These are phyloP conservation scores for Gastroboletus turbinatus DNA, from an alignment of 1,284 basidiomycete species.

Conservation along the genomic window DNA sequence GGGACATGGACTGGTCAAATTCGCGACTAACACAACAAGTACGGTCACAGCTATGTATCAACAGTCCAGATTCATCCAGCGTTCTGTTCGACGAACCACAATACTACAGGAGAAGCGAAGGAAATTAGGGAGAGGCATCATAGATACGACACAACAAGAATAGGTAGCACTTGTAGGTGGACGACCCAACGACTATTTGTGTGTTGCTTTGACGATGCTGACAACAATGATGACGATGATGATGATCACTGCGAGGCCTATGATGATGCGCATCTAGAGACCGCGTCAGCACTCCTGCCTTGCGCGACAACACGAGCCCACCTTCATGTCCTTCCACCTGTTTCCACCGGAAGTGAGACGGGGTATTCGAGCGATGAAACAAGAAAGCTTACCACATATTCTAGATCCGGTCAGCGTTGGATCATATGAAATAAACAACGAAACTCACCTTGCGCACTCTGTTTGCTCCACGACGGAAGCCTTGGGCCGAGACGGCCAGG, in stretches of 20 bases:
- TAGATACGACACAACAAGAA: conserved; percentile 38
- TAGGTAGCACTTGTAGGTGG: conserved; percentile 8
- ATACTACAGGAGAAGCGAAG: conserved; percentile 17
- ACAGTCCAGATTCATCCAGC: conserved; percentile 23
- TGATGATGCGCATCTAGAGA: conserved; percentile 83
- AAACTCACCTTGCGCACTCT: conserved; percentile 91
- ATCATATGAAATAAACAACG: conserved; percentile 19
- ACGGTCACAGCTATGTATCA: conserved; percentile 24
- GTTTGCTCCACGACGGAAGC: conserved; percentile 96
- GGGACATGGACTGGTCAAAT: background rate
- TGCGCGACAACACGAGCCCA: conserved; percentile 32
- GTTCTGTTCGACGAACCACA: conserved; percentile 16
- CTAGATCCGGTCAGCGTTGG: conserved; percentile 38
- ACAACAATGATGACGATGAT: conserved; percentile 94
- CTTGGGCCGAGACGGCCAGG: conserved; percentile 97
- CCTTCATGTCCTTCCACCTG: conserved; percentile 99
- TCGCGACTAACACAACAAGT: conserved; percentile 27
- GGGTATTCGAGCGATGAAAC: background rate
- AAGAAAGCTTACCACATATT: conserved; percentile 76
- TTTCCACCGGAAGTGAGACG: conserved; percentile 11
- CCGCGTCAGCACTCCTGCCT: conserved; percentile 7
- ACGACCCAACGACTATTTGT: conserved; percentile 37
- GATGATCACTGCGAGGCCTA: conserved; percentile 82
- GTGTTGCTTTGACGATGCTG: conserved; percentile 82
- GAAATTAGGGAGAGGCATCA: conserved; percentile 31